A percentile compares a stretch with the other conserved stretches of the same genome.
These are phyloP conservation scores for Suillus fuscotomentosus DNA, from an alignment of 768 basidiomycete species.

Conservation along the genomic window DNA sequence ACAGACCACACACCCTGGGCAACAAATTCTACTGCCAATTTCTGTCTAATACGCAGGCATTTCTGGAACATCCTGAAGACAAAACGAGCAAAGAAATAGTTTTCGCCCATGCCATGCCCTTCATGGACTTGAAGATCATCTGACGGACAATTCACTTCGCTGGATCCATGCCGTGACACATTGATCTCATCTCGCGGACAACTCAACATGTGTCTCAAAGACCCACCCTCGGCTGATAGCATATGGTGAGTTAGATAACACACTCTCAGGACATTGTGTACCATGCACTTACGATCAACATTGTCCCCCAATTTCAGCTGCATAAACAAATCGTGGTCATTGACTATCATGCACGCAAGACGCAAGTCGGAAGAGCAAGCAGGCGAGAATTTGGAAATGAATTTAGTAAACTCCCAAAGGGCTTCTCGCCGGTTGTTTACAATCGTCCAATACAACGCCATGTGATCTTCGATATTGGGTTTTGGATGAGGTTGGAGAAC, in stretches of 20 bases:
- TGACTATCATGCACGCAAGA: slow-evolving; percentile 47
- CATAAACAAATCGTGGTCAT: slow-evolving; percentile 2
- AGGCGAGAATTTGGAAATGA: slow-evolving; percentile 41
- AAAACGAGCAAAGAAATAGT: slow-evolving; percentile 49
- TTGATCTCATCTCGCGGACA: slow-evolving; percentile 44
- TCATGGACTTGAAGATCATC: slow-evolving; percentile 39
- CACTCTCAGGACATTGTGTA: too few relatives aligned
- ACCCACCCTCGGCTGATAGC: slow-evolving; percentile 36
- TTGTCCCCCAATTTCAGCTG: not conserved
- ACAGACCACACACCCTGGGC: too few relatives aligned
- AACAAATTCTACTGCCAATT: slow-evolving; percentile 56
- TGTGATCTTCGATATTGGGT: not conserved
- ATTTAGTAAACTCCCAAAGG: slow-evolving; percentile 36
- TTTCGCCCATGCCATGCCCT: slow-evolving; percentile 32
- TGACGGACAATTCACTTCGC: too few relatives aligned
- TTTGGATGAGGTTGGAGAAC: not conserved
- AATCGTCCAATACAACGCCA: not conserved
- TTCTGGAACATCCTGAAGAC: slow-evolving; percentile 56
- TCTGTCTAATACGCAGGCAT: slow-evolving; percentile 54
- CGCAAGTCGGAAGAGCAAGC: slow-evolving; percentile 53
- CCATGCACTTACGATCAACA: too few relatives aligned
- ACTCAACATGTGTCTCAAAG: slow-evolving; percentile 21
- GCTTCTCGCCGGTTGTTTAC: slow-evolving; percentile 21
- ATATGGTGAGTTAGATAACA: not conserved
- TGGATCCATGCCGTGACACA: too few relatives aligned